A percentile compares a stretch with the other conserved stretches of the same genome.
phyloP scores from a whole-genome alignment of 2,329 filamentous ascomycete species.

The Emmonsia crescens region DNA sequence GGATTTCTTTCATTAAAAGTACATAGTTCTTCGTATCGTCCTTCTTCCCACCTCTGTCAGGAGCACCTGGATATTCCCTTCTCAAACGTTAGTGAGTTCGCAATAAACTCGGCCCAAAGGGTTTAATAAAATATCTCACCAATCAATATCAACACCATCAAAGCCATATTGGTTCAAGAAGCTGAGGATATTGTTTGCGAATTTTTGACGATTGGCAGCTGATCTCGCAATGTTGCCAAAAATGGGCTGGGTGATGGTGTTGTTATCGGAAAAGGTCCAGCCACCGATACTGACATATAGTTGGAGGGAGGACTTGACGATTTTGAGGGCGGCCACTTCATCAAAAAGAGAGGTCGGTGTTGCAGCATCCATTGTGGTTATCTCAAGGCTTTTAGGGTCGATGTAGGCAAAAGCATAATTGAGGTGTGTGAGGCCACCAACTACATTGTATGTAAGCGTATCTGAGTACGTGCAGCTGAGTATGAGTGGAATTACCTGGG shows the following conservation, averaged over 20 bases:
- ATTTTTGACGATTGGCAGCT: conserved; percentile 5
- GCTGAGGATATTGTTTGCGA: conserved; percentile 8
- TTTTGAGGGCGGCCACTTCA: conserved; percentile 25
- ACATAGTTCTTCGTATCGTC: conserved; percentile 15
- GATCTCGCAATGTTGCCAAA: conserved; percentile 7
- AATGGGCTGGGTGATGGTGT: conserved; percentile 8
- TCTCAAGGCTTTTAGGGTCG: conserved; percentile 23
- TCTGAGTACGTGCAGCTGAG: conserved; percentile 5
- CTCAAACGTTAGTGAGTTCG: not conserved
- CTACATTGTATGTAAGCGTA: conserved; percentile 7
- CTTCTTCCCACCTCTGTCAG: conserved; percentile 11
- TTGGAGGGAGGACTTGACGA: conserved; percentile 18
- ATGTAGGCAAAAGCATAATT: conserved; percentile 36
- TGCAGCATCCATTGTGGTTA: conserved; percentile 18
- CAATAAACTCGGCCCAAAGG: not conserved
- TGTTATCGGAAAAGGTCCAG: conserved; percentile 11
- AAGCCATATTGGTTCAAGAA: conserved; percentile 18
- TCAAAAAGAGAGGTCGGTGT: conserved; percentile 13
- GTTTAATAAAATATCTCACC: conserved; percentile 5
- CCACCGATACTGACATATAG: conserved; percentile 22
- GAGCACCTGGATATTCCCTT: conserved; percentile 16
- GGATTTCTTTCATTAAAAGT: conserved; percentile 8
- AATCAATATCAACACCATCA: conserved; percentile 18
- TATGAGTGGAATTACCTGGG: not conserved
- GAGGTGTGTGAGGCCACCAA: conserved; percentile 16